These are phyloP conservation scores for Komagataella populi DNA, from an alignment of 805 yeast genomes.

Conservation along the genomic window DNA sequence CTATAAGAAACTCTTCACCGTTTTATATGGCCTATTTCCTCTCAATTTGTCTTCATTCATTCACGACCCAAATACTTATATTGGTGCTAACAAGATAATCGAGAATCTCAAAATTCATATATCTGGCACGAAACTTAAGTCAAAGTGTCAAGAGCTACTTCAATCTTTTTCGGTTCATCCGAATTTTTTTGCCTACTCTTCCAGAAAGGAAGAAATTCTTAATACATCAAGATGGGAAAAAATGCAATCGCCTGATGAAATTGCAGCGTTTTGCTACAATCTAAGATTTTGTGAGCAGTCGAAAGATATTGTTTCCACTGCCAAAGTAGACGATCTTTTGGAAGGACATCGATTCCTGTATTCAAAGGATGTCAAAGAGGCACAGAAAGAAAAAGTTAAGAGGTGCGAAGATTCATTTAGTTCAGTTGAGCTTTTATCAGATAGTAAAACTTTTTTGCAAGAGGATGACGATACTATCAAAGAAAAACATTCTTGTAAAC, in stretches of 20 bases:
- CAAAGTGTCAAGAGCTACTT: slow-evolving; percentile 15
- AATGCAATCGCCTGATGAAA: slow-evolving; percentile 20
- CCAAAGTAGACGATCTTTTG: slow-evolving; percentile 1
- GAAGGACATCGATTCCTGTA: background rate
- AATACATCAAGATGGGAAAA: slow-evolving; percentile 13
- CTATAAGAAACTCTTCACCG: slow-evolving; percentile 24
- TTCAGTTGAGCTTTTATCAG: background rate
- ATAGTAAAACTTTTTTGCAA: background rate
- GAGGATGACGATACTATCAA: slow-evolving; percentile 7
- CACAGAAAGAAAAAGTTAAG: slow-evolving; percentile 3
- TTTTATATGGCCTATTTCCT: slow-evolving; percentile 48
- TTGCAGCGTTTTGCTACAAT: slow-evolving; percentile 18
- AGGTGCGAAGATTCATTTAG: background rate
- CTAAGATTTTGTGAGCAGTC: slow-evolving; percentile 7
- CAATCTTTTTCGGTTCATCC: slow-evolving; percentile 33
- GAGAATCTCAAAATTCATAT: slow-evolving; percentile 4
- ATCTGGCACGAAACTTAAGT: slow-evolving; percentile 10
- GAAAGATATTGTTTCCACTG: slow-evolving; percentile 5
- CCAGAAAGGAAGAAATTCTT: slow-evolving; percentile 20
- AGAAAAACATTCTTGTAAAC: slow-evolving; percentile 4
- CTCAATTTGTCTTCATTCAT: slow-evolving; percentile 28
- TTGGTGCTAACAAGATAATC: slow-evolving; percentile 6
- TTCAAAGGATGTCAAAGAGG: slow-evolving; percentile 4
- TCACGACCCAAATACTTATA: slow-evolving; percentile 25
- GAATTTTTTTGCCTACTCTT: slow-evolving; percentile 20